phyloP scores from a whole-genome alignment of 2,329 filamentous ascomycete species.

The Epichloe scottii region DNA sequence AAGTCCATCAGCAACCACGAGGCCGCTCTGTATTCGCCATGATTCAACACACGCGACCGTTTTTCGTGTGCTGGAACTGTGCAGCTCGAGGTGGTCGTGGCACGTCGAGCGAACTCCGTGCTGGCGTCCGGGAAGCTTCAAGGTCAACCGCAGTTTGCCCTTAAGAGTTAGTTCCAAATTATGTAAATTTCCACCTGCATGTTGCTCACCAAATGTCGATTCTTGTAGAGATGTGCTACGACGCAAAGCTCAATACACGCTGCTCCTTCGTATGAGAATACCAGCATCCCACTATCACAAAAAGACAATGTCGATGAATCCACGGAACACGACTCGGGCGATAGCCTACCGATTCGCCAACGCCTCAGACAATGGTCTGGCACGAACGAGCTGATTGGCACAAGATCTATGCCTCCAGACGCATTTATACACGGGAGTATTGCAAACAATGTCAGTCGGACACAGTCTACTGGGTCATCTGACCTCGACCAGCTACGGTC shows the following conservation, averaged over 20 bases:
- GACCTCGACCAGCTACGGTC: conserved; percentile 18
- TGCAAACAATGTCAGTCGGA: conserved; percentile 19
- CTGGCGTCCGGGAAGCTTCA: not conserved
- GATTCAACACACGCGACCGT: conserved; percentile 17
- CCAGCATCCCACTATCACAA: not conserved
- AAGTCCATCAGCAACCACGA: not conserved
- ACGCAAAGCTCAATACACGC: conserved; percentile 1
- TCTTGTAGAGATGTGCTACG: conserved; percentile 9
- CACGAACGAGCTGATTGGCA: conserved; percentile 19
- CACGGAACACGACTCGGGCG: not conserved
- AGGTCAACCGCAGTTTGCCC: not conserved
- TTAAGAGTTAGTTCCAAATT: conserved; percentile 1
- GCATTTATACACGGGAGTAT: conserved; percentile 14
- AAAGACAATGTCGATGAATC: not conserved
- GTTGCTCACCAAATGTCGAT: not conserved
- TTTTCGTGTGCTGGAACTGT: conserved; percentile 24
- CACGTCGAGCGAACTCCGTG: not conserved
- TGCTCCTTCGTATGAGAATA: not conserved
- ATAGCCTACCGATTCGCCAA: conserved; percentile 23
- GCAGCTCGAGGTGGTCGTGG: conserved; percentile 7
- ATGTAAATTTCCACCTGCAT: not conserved
- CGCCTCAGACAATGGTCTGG: conserved; percentile 29
- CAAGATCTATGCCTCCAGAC: conserved; percentile 14
- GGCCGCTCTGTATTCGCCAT: conserved; percentile 10
- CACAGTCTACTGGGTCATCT: conserved; percentile 21